phyloP scores from a whole-genome alignment of 371 early-diverging fungal genomes.

The Smittium culicis region DNA sequence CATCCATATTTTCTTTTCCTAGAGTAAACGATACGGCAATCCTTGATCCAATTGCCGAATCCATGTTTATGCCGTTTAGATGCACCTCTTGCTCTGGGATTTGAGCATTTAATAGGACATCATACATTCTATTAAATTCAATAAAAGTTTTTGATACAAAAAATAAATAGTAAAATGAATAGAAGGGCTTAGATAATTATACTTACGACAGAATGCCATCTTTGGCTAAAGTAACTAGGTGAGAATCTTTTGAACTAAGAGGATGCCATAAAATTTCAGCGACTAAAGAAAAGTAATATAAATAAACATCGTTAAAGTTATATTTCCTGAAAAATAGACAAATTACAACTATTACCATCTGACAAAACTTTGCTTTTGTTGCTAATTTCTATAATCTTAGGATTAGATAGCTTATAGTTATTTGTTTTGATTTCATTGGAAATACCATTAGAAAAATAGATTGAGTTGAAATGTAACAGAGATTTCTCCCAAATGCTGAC shows the following conservation, averaged over 20 bases:
- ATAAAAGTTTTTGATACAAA: neutral
- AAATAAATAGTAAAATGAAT: neutral
- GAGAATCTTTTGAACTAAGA: slow-evolving; percentile 24
- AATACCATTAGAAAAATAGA: too few species aligned
- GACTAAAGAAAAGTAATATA: neutral
- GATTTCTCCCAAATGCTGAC: neutral
- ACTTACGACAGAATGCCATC: slow-evolving; percentile 15
- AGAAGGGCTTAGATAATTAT: neutral
- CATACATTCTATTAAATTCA: slow-evolving; percentile 16
- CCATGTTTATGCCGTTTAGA: neutral
- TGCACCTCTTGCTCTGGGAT: slow-evolving; percentile 21
- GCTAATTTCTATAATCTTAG: too few species aligned
- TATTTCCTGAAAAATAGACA: too few species aligned
- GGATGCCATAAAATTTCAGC: slow-evolving; percentile 19
- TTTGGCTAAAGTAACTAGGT: slow-evolving; percentile 21
- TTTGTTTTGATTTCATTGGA: too few species aligned
- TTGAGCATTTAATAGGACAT: slow-evolving; percentile 18
- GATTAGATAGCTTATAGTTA: too few species aligned
- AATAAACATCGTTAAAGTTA: too few species aligned
- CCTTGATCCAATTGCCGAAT: neutral
- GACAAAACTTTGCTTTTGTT: too few species aligned
- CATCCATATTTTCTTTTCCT: slow-evolving; percentile 18
- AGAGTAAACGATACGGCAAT: slow-evolving; percentile 20
- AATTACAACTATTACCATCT: too few species aligned
- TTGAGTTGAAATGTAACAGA: too few species aligned